Evolutionary conservation across 352 stramenopile genomes (phyloP), one percentile per base, ranked within the genome.

Genomic region (Thraustotheca clavata): DNA sequence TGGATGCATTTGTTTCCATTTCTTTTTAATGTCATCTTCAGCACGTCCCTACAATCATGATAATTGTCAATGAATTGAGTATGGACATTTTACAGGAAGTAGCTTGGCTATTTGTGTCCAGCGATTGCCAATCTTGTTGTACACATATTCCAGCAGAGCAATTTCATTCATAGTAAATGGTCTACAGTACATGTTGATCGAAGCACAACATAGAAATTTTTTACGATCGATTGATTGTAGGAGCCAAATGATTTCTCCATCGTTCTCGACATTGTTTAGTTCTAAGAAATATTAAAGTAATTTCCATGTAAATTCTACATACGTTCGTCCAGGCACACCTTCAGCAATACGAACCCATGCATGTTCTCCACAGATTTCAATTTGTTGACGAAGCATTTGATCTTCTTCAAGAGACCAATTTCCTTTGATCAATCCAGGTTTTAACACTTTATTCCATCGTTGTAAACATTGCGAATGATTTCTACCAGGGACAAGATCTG

Each of bases 31-130:
- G 11, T 83, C 81, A 62, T 93, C 81, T 69, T 89, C 83, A 7
- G 83, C 89, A 16, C 83, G 81, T 27, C 83, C 77, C 75, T 87
- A 50, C 33, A 20, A 8, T 9, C 12, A 2, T 6, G 2, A 49
- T 8, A 47, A 1, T 14, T 1, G 12, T 49, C 2, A 14, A 50
- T 60, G 49, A 48, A 24, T 68, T 32, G 4, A 18, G 33, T 27
- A 35, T 29, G 1, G 16, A 33, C 33, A 49, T 18, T n/a, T 4
- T 72, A 87, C 87, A 36, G 80, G 80, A 24, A 96, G 63, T 1
- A 88, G 69, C 59, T 89, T 79, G 0, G 87, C 87, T 27, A 96
- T 94, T 50, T 90, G 78, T 11, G 87, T 91, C 87, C 87, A 96
- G 31, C 83, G 81, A 62, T 93, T 95, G 32, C 87, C 87, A 33